These are phyloP conservation scores for Syncephalastrum contaminatum DNA, from an alignment of 371 early-diverging fungal genomes.

Conservation along the genomic window DNA sequence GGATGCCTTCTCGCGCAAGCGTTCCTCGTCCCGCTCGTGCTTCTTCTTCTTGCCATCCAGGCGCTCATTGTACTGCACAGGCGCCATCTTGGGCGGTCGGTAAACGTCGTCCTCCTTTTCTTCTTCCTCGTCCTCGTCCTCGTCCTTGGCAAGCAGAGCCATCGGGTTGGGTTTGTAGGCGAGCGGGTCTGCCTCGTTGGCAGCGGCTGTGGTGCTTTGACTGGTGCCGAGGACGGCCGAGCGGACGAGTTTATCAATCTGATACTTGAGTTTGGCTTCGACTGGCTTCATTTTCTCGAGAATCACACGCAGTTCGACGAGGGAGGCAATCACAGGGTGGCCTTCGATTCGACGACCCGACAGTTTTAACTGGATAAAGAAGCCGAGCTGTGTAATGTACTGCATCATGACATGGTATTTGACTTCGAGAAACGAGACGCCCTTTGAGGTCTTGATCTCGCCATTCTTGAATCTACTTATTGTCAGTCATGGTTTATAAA, in stretches of 20 bases:
- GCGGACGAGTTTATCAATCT: constrained; percentile 93
- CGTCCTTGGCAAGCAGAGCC: constrained; percentile 52
- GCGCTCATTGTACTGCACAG: constrained; percentile 85
- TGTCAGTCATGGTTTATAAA: neutral
- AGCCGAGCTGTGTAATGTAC: constrained; percentile 80
- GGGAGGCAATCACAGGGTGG: constrained; percentile 64
- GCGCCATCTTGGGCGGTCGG: constrained; percentile 85
- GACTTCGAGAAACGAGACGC: constrained; percentile 83
- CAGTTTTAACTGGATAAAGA: constrained; percentile 74
- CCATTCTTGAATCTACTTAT: constrained; percentile 45
- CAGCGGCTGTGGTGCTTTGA: constrained; percentile 20
- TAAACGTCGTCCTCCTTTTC: constrained; percentile 54
- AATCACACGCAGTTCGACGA: constrained; percentile 81
- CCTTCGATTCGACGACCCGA: constrained; percentile 65
- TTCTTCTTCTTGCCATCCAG: constrained; percentile 43
- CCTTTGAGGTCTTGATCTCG: constrained; percentile 71
- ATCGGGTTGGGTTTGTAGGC: constrained; percentile 88
- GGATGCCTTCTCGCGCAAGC: constrained; percentile 70
- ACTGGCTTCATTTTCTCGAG: constrained; percentile 93
- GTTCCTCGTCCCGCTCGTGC: constrained; percentile 62
- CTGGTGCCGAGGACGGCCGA: constrained; percentile 59
- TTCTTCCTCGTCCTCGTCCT: constrained; percentile 48
- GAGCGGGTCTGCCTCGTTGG: constrained; percentile 63
- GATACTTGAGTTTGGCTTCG: constrained; percentile 92
- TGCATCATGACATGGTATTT: constrained; percentile 86